Conservation (phyloP, 176 grass and related monocot species). For the Phoenix roebelenii region DNA sequence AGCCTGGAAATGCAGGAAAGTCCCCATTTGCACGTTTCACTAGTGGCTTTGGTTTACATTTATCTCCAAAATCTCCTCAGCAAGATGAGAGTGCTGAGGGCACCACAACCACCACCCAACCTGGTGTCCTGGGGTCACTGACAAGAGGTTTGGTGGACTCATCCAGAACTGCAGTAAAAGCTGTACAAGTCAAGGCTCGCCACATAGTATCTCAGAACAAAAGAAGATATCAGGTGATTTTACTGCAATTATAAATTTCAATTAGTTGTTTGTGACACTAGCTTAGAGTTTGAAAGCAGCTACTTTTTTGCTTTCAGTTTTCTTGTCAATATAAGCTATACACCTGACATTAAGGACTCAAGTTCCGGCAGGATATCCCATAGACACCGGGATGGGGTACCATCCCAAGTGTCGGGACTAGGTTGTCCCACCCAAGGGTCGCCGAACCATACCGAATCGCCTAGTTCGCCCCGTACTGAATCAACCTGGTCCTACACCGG, state of each 20-base stretch:
- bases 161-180: slow-evolving; percentile 92
- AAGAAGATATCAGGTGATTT: slow-evolving; percentile 83
- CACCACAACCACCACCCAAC: slow-evolving; percentile 35
- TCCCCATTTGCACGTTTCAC: slow-evolving; percentile 73
- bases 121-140: slow-evolving; percentile 81
- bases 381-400: too few species aligned
- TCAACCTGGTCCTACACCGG: too few species aligned
- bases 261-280: too few species aligned
- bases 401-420: too few species aligned
- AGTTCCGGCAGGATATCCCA: too few species aligned
- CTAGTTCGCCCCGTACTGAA: too few species aligned
- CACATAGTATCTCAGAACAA: slow-evolving; percentile 99
- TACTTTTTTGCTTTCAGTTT: too few species aligned
- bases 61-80: slow-evolving; percentile 56
- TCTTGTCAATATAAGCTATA: too few species aligned
- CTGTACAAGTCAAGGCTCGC: slow-evolving; percentile 93
- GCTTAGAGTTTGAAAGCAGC: too few species aligned
- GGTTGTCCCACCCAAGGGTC: too few species aligned
- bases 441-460: too few species aligned
- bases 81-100: slow-evolving; percentile 47
- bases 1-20: slow-evolving; percentile 45
- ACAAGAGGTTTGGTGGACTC: slow-evolving; percentile 88
- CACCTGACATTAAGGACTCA: too few species aligned
- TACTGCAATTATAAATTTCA: neutral
- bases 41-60: slow-evolving; percentile 60